phyloP scores from a whole-genome alignment of 176 grass and related monocot genomes.

The Carex parvula region DNA sequence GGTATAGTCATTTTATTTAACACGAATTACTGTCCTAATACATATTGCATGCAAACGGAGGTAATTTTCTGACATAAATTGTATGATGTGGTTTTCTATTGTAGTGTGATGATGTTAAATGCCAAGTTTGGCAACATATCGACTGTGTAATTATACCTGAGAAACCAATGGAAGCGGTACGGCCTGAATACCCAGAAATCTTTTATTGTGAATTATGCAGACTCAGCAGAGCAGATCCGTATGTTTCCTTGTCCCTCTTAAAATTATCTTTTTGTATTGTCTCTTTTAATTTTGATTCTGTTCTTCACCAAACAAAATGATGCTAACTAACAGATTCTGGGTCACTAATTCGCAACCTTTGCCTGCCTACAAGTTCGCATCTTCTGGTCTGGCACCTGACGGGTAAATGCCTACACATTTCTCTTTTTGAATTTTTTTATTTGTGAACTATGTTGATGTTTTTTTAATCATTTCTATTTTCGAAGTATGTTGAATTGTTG shows the following conservation, averaged over 20 bases:
- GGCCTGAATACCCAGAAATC: slow-evolving; percentile 43
- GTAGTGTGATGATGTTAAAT: slow-evolving; percentile 83
- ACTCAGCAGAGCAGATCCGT: slow-evolving; percentile 88
- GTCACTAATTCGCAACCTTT: slow-evolving; percentile 58
- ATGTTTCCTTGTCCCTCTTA: slow-evolving; percentile 33
- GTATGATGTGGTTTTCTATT: slow-evolving; percentile 3
- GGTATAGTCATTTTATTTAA: slow-evolving; percentile 35
- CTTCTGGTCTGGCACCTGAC: slow-evolving; percentile 65
- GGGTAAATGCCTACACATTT: slow-evolving; percentile 43
- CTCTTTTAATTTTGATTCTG: slow-evolving; percentile 9
- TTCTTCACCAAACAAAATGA: not conserved
- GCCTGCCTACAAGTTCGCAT: slow-evolving; percentile 57
- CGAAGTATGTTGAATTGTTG: not conserved
- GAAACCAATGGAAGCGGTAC: slow-evolving; percentile 53
- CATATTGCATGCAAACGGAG: not conserved
- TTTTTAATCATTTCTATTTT: not conserved
- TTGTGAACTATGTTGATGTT: not conserved
- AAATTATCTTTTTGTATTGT: slow-evolving; percentile 1
- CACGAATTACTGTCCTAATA: not conserved
- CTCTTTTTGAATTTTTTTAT: slow-evolving; percentile 9
- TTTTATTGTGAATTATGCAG: slow-evolving; percentile 97
- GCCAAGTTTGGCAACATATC: slow-evolving; percentile 73
- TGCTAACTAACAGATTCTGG: slow-evolving; percentile 65
- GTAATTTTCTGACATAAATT: not conserved
- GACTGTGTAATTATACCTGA: slow-evolving; percentile 83